Conservation (phyloP, 2,329 filamentous ascomycete genomes). For the Pseudopyricularia cyperi region DNA sequence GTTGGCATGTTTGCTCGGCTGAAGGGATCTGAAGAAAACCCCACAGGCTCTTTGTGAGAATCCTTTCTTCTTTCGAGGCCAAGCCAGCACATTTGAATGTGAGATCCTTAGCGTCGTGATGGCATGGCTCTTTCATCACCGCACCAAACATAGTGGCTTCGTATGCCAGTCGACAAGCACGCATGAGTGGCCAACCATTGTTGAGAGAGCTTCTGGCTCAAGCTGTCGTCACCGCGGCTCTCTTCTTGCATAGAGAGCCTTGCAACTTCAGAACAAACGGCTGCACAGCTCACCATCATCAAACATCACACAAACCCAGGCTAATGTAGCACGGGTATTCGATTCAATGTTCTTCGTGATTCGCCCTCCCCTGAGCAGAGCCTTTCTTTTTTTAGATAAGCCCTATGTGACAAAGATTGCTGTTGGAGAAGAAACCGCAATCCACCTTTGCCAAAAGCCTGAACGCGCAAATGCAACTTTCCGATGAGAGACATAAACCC, state of each 20-base stretch:
- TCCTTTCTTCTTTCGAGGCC: background rate
- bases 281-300: background rate
- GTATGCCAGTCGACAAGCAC: too few relatives aligned
- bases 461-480: constrained; percentile 30
- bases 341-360: constrained; percentile 2
- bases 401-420: constrained; percentile 29
- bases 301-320: background rate
- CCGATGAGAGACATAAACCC: constrained; percentile 16
- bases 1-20: constrained; percentile 64
- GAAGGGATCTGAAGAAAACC: constrained; percentile 8
- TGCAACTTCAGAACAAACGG: background rate
- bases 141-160: too few relatives aligned
- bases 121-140: too few relatives aligned
- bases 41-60: background rate
- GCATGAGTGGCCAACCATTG: too few relatives aligned
- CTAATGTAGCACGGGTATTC: background rate
- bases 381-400: constrained; percentile 19
- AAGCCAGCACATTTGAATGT: too few relatives aligned
- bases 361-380: constrained; percentile 19
- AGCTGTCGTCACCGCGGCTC: too few relatives aligned
- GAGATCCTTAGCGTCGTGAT: too few relatives aligned
- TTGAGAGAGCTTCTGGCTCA: too few relatives aligned
- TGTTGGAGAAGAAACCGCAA: constrained; percentile 21
- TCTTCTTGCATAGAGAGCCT: too few relatives aligned
- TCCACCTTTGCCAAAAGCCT: constrained; percentile 20